Evolutionary conservation across 2,329 filamentous ascomycete species (phyloP), one percentile per base, ranked within the genome.

Genomic region (Dissoconium aciculare): DNA sequence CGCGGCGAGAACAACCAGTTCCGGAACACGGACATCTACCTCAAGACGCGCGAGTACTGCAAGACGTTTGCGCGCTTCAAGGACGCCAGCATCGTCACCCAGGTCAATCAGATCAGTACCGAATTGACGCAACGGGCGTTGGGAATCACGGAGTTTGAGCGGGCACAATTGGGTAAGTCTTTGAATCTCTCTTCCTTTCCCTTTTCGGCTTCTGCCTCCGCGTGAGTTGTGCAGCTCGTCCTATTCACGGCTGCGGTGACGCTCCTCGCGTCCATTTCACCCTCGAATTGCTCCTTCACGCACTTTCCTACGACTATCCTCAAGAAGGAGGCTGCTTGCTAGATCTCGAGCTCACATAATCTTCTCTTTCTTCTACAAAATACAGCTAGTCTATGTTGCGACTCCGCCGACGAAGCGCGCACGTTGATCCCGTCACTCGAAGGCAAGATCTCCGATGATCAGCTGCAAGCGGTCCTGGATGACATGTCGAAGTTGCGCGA

Each of bases 21-120:
- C 23, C 42, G 38, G 47, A 84, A 84, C 47, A 55, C 51, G 45
- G 55, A 55, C 29, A 35, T 46, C 33, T 46, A 41, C 38, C 33
- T 41, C 38, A 50, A 49, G 33, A 51, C 45, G 15, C 69, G 84
- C 42, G 82, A 85, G 51, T 95, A 98, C 59, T 73, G 95, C 32
- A 84, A 93, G 48, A 75, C 84, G 40, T 98, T 98, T 59, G 79
- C 85, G 11, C 80, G 89, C 19, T 95, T 95, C 69, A 92, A 93
- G 62, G 76, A 89, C 44, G 80, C 93, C 51, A 81, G 93, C 60
- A 81, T 83, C n/a, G 83, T 95, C 17, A 84, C 92, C 58, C 74
- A 82, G 36, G 64, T 94, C 46, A 68, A 49, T 30, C 41, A 40
- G 26, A 47, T 48, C 30, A 44, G 40, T 15, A 42, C 35, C 15